These are phyloP conservation scores for Xylaria bambusicola DNA, from an alignment of 495 filamentous ascomycete genomes.

Conservation along the genomic window DNA sequence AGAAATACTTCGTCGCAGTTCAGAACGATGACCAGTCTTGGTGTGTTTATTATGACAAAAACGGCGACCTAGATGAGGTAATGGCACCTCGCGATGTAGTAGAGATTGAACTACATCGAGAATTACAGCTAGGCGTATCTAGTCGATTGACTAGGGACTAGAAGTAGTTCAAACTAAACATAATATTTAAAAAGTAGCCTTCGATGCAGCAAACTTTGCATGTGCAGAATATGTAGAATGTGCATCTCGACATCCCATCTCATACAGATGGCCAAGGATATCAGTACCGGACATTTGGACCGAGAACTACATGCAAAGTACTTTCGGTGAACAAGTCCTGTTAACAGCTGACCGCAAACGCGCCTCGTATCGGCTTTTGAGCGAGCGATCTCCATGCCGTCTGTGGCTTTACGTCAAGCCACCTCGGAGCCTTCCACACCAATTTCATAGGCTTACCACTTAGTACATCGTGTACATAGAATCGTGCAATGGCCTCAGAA, in stretches of 20 bases:
- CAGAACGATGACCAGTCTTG: conserved; percentile 47
- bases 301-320: conserved; percentile 1
- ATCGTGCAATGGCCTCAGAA: too few relatives aligned
- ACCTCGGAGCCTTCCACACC: background rate
- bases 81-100: conserved; percentile 33
- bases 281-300: background rate
- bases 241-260: background rate
- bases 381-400: background rate
- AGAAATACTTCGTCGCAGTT: conserved; percentile 43
- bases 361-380: background rate
- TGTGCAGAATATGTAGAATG: background rate
- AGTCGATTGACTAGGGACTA: conserved; percentile 25
- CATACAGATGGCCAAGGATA: background rate
- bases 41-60: conserved; percentile 47
- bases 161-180: background rate
- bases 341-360: background rate
- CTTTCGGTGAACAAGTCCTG: background rate
- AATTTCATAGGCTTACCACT: background rate
- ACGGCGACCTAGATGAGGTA: conserved; percentile 33
- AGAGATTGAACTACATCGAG: conserved; percentile 34
- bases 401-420: conserved; percentile 11
- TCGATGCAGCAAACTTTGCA: background rate
- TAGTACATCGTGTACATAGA: background rate
- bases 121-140: conserved; percentile 36
- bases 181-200: background rate